These are phyloP conservation scores for Malassezia brasiliensis DNA, from an alignment of 1,284 basidiomycete species.

Conservation along the genomic window DNA sequence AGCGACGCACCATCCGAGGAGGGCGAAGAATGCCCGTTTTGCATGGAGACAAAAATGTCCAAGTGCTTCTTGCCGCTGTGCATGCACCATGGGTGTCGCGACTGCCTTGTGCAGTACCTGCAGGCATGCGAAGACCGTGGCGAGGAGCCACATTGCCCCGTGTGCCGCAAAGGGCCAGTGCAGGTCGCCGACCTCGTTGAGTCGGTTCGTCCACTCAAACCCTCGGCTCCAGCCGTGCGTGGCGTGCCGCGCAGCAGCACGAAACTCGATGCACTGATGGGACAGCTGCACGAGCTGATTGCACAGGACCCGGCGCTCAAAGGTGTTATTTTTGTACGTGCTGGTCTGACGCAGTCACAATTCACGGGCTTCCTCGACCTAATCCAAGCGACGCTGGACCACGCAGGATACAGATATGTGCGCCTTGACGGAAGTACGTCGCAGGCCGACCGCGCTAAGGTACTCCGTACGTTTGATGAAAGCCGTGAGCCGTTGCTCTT, in stretches of 20 bases:
- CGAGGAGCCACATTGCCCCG: conserved; percentile 53
- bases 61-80: conserved; percentile 47
- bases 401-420: conserved; percentile 27
- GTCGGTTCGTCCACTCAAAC: conserved; percentile 29
- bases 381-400: conserved; percentile 28
- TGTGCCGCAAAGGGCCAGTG: conserved; percentile 36
- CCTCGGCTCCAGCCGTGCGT: conserved; percentile 49
- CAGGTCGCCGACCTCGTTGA: conserved; percentile 58
- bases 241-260: conserved; percentile 64
- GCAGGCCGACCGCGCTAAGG: conserved; percentile 66
- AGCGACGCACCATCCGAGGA: conserved; percentile 18
- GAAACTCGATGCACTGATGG: conserved; percentile 66
- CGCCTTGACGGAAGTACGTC: conserved; percentile 83
- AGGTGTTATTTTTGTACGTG: conserved; percentile 45
- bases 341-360: conserved; percentile 25
- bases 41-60: conserved; percentile 39
- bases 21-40: conserved; percentile 45
- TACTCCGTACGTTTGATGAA: conserved; percentile 65
- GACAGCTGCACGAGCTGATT: conserved; percentile 58
- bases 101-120: conserved; percentile 66
- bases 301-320: conserved; percentile 49
- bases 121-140: conserved; percentile 59
- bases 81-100: conserved; percentile 58
- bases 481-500: conserved; percentile 75
- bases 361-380: conserved; percentile 50